A percentile compares a stretch with the other conserved stretches of the same genome.
These are phyloP conservation scores for Sanguinoderma infundibulare DNA, from an alignment of 1,284 basidiomycete genomes.

Conservation along the genomic window DNA sequence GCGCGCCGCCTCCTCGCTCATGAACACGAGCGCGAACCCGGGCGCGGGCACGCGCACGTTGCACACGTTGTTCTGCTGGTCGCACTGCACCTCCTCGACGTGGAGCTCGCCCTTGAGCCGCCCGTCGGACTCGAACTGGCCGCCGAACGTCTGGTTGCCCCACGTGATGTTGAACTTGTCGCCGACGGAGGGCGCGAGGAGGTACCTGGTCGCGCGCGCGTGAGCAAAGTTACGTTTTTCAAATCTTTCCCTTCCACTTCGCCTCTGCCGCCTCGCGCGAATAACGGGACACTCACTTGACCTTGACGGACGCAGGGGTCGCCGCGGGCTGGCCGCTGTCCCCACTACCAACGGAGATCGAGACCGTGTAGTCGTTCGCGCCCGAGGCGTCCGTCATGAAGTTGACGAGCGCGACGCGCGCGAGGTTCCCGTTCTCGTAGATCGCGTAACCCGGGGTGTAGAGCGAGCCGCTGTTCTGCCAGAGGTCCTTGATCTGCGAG, in stretches of 20 bases:
- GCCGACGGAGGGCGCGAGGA: slow-evolving; percentile 55
- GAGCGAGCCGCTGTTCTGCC: slow-evolving; percentile 49
- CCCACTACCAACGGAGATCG: slow-evolving; percentile 49
- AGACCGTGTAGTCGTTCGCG: slow-evolving; percentile 52
- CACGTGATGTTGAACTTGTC: slow-evolving; percentile 77
- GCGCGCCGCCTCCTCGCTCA: slow-evolving; percentile 49
- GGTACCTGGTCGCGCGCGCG: slow-evolving; percentile 43
- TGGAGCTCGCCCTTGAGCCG: slow-evolving; percentile 54
- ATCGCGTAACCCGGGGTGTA: slow-evolving; percentile 76
- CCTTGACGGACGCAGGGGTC: slow-evolving; percentile 50
- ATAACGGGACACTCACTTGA: slow-evolving; percentile 58
- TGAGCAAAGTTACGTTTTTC: neutral
- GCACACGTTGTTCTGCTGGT: slow-evolving; percentile 54
- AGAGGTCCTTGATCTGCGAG: slow-evolving; percentile 65
- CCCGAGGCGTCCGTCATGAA: slow-evolving; percentile 61
- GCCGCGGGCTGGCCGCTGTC: slow-evolving; percentile 39
- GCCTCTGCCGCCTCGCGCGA: too few relatives aligned
- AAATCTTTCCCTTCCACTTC: too few relatives aligned
- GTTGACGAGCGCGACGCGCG: slow-evolving; percentile 71
- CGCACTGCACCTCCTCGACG: slow-evolving; percentile 59
- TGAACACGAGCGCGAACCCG: slow-evolving; percentile 73
- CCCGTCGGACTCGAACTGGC: slow-evolving; percentile 65
- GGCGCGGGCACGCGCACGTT: slow-evolving; percentile 71
- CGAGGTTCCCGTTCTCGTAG: slow-evolving; percentile 64
- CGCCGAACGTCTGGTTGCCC: slow-evolving; percentile 74